Conservation (phyloP, 768 basidiomycete species). For the Hortiboletus flavorubellus region DNA sequence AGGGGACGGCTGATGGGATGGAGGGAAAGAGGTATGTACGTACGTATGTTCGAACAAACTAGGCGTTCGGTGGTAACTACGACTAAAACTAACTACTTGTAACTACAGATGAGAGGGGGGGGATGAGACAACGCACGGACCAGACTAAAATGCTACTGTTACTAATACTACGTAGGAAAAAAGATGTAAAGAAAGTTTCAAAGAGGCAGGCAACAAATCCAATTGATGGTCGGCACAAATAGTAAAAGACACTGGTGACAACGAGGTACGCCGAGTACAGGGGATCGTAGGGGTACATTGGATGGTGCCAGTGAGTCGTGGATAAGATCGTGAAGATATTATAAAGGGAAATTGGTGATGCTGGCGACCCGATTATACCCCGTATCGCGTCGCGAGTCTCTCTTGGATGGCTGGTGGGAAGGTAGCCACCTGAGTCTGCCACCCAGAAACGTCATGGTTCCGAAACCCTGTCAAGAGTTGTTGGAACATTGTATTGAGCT, state of each 20-base stretch:
- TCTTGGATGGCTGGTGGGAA: constrained; percentile 91
- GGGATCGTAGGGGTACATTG: constrained; percentile 14
- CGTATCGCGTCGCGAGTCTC: constrained; percentile 81
- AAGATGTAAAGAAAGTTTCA: background rate
- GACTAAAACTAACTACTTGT: constrained; percentile 22
- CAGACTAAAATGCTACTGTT: constrained; percentile 24
- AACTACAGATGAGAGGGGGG: constrained; percentile 26
- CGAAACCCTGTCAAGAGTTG: constrained; percentile 88
- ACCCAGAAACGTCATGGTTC: constrained; percentile 78
- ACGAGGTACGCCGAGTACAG: constrained; percentile 11
- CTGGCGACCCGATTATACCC: constrained; percentile 51
- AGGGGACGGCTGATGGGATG: background rate
- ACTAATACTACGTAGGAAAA: constrained; percentile 21
- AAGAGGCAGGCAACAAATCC: constrained; percentile 17
- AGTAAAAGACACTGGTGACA: constrained; percentile 18
- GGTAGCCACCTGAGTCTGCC: constrained; percentile 75
- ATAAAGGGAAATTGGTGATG: background rate
- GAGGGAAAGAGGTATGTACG: constrained; percentile 10
- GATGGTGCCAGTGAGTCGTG: constrained; percentile 4
- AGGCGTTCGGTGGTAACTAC: constrained; percentile 37
- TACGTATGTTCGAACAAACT: constrained; percentile 21
- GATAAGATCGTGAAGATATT: constrained; percentile 16
- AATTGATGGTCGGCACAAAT: constrained; percentile 32
- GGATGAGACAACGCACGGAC: constrained; percentile 23
- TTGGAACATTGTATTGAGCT: constrained; percentile 93